phyloP scores from a whole-genome alignment of 805 yeast species.

The Barnettozyma siamensis region DNA sequence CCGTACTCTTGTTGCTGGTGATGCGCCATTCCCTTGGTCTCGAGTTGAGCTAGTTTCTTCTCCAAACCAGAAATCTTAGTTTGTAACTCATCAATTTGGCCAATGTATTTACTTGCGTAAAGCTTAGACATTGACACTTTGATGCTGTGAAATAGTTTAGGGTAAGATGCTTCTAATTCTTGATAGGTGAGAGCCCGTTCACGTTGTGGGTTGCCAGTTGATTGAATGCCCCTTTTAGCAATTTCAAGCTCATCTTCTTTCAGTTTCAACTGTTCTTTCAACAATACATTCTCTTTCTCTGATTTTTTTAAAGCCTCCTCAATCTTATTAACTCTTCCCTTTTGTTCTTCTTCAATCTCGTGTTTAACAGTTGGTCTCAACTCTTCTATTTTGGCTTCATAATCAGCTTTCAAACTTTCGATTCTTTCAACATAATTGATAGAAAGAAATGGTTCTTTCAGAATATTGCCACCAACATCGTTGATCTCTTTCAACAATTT shows the following conservation, averaged over 20 bases:
- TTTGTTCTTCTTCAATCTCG: constrained; percentile 1
- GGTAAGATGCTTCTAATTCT: constrained; percentile 8
- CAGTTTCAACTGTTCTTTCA: neutral
- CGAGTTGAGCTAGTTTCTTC: neutral
- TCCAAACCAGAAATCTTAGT: neutral
- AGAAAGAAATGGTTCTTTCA: constrained; percentile 8
- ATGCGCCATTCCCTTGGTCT: neutral
- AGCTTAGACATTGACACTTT: constrained; percentile 7
- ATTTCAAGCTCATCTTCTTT: constrained; percentile 1
- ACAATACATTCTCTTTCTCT: constrained; percentile 1
- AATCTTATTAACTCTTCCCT: neutral
- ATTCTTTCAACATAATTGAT: constrained; percentile 6
- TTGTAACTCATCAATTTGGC: constrained; percentile 6
- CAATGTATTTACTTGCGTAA: constrained; percentile 4
- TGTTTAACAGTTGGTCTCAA: constrained; percentile 3
- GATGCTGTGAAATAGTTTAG: constrained; percentile 5
- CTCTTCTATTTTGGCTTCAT: constrained; percentile 1
- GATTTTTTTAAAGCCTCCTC: neutral
- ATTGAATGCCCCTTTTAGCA: neutral
- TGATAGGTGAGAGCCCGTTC: constrained; percentile 3
- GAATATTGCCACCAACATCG: constrained; percentile 1
- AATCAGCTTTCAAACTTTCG: neutral
- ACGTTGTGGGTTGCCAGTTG: no score
- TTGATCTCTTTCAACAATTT: constrained; percentile 7
- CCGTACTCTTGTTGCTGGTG: no score